Base-by-base conservation (phyloP, 768 basidiomycete species). In the Paxillus rubicundulus region DNA sequence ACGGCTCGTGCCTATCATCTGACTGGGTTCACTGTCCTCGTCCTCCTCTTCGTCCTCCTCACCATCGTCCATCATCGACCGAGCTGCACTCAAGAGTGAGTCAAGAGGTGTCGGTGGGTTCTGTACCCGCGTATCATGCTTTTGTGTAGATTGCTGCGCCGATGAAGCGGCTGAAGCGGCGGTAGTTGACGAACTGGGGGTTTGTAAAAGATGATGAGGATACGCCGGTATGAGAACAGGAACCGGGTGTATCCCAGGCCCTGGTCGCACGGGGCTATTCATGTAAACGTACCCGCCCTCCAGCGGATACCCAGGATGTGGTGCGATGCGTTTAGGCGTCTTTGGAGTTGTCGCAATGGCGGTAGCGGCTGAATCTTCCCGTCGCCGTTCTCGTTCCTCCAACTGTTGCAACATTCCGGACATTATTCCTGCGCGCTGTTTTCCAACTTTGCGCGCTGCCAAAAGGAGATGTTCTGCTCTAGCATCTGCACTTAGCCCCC, bases 371-470 rank as follows among this genome's bases (percentile, higher is more conserved):
- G 61, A 62, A 2, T 63, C 64, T 39, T 69, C 65, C 38, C 61
- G 56, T 42, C 55, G 52, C 13, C 56, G 53, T 49, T 66, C 68
- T 27, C 65, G 63, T 32, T 74, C 74, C 14, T 68, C 64, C 44
- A 70, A 55, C 18, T 66, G 66, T 5, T 72, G 70, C 17, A 72
- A 63, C 59, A 82, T 64, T 6, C 85, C 84, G 0, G 81, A 77
- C 18, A 84, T 63, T n/a, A 80, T 63, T 4, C 76, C 76, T 1
- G 82, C 79, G 8, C 87, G 79, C 49, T 82, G 75, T 30, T 81
- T 77, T 4, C 87, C 87, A 4, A 89, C 75, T 48, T 73, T 82
- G n/a, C 86, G 79, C 9, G 86, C 84, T 3, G 88, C 88, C 12
- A 87, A 71, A 2, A 91, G 73, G 10, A 89, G 70, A 59, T 87